These are phyloP conservation scores for Pinus tabuliformis DNA, from an alignment of 75 land plant genomes.

Conservation along the genomic window DNA sequence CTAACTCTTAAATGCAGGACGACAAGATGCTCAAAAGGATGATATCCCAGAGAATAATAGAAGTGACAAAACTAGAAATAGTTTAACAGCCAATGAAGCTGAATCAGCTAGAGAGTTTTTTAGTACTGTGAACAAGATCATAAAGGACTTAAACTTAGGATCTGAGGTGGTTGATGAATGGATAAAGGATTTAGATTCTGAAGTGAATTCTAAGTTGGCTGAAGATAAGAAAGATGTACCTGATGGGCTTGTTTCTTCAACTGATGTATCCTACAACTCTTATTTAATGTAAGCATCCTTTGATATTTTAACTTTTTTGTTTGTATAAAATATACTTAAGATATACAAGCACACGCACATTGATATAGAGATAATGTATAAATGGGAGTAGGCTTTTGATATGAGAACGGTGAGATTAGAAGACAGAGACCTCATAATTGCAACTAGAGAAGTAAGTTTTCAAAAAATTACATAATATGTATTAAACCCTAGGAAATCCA, in stretches of 20 bases:
- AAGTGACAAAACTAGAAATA: not conserved
- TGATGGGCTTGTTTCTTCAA: conserved; percentile 6
- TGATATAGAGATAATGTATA: no score
- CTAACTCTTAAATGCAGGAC: not conserved
- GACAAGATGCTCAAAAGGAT: not conserved
- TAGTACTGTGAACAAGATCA: not conserved
- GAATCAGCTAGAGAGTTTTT: not conserved
- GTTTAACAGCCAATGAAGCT: conserved; percentile 1
- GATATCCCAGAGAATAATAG: not conserved
- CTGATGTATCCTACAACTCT: conserved; percentile 3
- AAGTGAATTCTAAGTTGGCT: not conserved
- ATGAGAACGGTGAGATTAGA: no score
- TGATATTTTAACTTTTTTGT: not conserved
- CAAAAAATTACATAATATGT: no score
- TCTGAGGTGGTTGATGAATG: not conserved
- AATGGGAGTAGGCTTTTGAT: no score
- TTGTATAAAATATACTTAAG: not conserved
- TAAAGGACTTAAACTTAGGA: no score
- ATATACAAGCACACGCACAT: no score
- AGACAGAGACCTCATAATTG: no score
- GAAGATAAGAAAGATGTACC: not conserved
- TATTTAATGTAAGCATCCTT: conserved; percentile 8
- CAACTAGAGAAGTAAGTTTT: no score
- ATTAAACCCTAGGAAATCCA: no score
- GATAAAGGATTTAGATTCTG: not conserved